Evolutionary conservation across 768 basidiomycete genomes (phyloP).

Genomic region (Macrolepiota albuminosa): DNA sequence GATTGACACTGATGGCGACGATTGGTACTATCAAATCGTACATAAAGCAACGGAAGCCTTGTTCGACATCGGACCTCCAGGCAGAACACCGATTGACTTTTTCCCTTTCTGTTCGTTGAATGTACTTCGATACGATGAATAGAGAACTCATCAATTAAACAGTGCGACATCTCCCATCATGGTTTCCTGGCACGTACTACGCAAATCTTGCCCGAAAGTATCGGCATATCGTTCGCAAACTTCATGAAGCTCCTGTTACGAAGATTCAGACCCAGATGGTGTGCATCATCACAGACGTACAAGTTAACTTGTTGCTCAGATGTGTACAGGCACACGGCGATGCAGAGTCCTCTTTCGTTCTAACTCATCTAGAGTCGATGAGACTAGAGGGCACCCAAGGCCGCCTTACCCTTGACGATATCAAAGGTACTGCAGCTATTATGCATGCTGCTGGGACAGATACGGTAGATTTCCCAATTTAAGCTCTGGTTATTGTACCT

Average conservation of each 20-base stretch:
- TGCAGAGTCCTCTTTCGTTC: neutral
- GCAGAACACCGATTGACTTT: neutral
- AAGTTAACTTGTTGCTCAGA: neutral
- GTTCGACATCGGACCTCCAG: constrained; percentile 6
- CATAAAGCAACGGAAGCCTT: constrained; percentile 1
- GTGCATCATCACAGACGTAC: neutral
- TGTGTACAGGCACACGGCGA: neutral
- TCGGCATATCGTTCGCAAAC: neutral
- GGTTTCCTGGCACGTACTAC: constrained; percentile 14
- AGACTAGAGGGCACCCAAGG: neutral
- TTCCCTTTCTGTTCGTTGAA: neutral
- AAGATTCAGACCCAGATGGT: constrained; percentile 3
- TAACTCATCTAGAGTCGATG: neutral
- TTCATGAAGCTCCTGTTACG: constrained; percentile 1
- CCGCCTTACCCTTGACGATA: neutral
- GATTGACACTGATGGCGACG: constrained; percentile 10
- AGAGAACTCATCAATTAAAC: neutral
- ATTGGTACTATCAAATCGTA: constrained; percentile 11
- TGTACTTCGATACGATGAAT: neutral
- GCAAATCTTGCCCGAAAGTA: constrained; percentile 7
- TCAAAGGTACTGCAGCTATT: neutral
- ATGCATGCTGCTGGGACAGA: constrained; percentile 1
- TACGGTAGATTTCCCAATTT: neutral
- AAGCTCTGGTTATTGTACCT: neutral
- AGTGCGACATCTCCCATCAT: constrained; percentile 13